Percentiles rank a stretch among this genome's conserved stretches.
phyloP scores from a whole-genome alignment of 2,329 filamentous ascomycete species.

The Aspergillus aculeatus region DNA sequence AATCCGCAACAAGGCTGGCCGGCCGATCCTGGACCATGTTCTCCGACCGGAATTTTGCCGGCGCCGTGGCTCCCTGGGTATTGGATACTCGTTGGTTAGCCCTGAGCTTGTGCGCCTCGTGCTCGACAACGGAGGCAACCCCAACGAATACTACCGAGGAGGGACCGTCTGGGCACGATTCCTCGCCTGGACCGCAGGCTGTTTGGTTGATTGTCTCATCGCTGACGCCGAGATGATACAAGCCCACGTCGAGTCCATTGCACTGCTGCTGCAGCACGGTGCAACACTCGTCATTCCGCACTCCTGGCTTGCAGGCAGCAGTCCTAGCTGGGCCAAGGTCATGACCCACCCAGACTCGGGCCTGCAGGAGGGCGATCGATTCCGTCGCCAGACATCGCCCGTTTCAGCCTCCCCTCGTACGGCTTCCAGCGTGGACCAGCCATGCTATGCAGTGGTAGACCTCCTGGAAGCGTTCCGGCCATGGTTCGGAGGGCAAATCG shows the following conservation, averaged over 20 bases:
- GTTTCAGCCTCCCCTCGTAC: not conserved
- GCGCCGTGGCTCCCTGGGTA: not conserved
- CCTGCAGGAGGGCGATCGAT: not conserved
- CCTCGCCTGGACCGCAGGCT: not conserved
- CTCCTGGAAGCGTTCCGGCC: not conserved
- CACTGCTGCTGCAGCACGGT: not conserved
- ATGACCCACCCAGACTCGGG: not conserved
- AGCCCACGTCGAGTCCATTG: not conserved
- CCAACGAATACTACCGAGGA: not conserved
- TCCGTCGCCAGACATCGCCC: too few species aligned
- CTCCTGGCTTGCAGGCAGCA: not conserved
- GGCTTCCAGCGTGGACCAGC: not conserved
- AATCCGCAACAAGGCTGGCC: not conserved
- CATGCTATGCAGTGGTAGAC: not conserved
- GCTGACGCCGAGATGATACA: not conserved
- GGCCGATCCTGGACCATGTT: not conserved
- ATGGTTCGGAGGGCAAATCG: not conserved
- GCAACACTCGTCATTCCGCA: not conserved
- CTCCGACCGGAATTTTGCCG: not conserved
- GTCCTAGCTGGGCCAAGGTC: too few species aligned
- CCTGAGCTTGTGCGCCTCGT: not conserved
- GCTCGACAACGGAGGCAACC: not conserved
- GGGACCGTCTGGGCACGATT: not conserved
- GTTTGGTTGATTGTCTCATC: too few species aligned
- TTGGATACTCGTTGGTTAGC: not conserved